These are phyloP conservation scores for Schizosaccharomyces osmophilus DNA, from an alignment of 805 yeast species.

Conservation along the genomic window DNA sequence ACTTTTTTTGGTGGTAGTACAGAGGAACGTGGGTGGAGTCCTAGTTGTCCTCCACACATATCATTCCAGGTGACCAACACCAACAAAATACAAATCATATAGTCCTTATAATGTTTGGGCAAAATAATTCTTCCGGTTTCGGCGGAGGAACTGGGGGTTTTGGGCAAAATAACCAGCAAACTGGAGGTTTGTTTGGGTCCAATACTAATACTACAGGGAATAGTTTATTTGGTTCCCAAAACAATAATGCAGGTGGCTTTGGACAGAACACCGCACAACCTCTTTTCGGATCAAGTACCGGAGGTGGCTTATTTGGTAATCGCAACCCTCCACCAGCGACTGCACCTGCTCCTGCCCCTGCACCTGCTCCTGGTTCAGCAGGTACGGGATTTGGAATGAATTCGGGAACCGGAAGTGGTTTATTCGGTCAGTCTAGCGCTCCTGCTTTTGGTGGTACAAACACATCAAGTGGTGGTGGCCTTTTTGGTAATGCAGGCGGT, in stretches of 20 bases:
- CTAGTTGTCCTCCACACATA: not conserved
- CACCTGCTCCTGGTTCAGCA: not conserved
- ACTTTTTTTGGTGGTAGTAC: too few relatives aligned
- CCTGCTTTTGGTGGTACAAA: slow-evolving; percentile 6
- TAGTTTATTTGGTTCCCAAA: not conserved
- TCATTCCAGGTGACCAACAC: not conserved
- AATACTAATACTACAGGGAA: not conserved
- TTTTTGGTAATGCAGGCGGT: slow-evolving; percentile 5
- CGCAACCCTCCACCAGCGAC: too few relatives aligned
- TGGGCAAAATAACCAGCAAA: not conserved
- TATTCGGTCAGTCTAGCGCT: not conserved
- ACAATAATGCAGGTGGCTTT: not conserved
- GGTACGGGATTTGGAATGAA: not conserved
- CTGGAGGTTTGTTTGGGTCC: not conserved
- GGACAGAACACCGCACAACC: not conserved
- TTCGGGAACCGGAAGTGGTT: not conserved
- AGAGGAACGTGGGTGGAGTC: not conserved
- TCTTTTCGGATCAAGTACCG: not conserved
- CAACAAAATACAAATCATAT: not conserved
- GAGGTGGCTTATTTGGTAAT: not conserved
- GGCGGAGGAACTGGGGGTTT: slow-evolving; percentile 1
- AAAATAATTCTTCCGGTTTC: not conserved
- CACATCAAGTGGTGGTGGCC: slow-evolving; percentile 6
- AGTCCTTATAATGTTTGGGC: not conserved
- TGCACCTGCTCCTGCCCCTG: too few relatives aligned